Evolutionary conservation across 768 basidiomycete species (phyloP), one percentile per base, ranked within the genome.

Genomic region (Macrocybe gigantea): DNA sequence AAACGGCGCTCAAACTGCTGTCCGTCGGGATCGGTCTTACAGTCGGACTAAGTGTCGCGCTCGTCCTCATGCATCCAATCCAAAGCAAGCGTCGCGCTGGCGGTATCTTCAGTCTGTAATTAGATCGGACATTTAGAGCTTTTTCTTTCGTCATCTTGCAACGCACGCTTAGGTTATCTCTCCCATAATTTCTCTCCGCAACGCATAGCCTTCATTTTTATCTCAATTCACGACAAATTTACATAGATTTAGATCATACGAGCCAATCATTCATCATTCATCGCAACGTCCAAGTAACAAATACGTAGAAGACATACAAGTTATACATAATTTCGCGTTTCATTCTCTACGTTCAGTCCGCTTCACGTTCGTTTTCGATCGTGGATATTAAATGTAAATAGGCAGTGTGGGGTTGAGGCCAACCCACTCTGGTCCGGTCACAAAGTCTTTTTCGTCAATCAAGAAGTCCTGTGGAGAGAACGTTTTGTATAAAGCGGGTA

Each of bases 1-100:
- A 76, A 58, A 85, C 85, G 3, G 88, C 87, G 5, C 67, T 87
- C 53, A 85, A 85, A 61, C 70, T 92, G 35, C 79, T 93, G 30
- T 77, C 82, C 6, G 88, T 91, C 7, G 79, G 84, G 12, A 80
- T 92, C 57, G 88, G 80, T 5, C 64, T 86, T n/a, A 87, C 88
- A 0, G 85, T 93, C 52, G 89, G 89, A 5, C 66, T 91, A 5
- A 85, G 86, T 10, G 74, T 88, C 35, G 77, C 83, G 3, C 69
- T 88, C 14, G 82, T 79, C 1, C 60, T 85, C 15, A 80, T 85
- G 3, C 77, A 83, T 61, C 83, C 82, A 3, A 69, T 83, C 34
- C 79, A 75, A 57, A 80, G 80, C 50, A 67, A 76, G 15, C 68
- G 72, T 45, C 67, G 80, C 7, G 78, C 80, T 33, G 77, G 72